Evolutionary conservation across 768 basidiomycete species (phyloP), one percentile per base, ranked within the genome.

Genomic region (Polyporus arcularius): DNA sequence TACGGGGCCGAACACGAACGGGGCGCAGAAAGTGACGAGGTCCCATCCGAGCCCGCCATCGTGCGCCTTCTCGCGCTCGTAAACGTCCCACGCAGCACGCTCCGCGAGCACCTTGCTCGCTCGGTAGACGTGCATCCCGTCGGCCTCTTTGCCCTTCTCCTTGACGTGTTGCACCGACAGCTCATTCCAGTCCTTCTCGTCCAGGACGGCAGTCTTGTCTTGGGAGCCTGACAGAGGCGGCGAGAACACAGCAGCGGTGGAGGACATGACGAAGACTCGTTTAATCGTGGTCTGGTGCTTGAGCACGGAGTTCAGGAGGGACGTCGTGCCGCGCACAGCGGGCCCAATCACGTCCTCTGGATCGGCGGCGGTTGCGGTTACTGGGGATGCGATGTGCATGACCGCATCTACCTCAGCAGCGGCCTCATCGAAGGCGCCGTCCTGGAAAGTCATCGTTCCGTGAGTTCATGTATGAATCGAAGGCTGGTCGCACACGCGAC

Each of bases 41-140:
- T 77, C 78, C 63, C 65, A 75, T 1, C 66, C 58, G 47, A 72
- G 60, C 32, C 67, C 63, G 10, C 42, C 41, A 18, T 69, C 65
- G 47, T 47, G 70, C 40, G 40, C 15, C 45, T 52, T 61, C 56
- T 57, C 51, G 3, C 49, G 51, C 31, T 57, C 45, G 35, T 40
- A 45, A 42, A 65, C 62, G 11, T 60, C 62, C 62, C 66, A 71
- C 8, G 61, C 64, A 1, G 63, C 57, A 10, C 54, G 55, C 72
- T 92, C 90, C 0, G 88, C 86, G 2, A 89, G 74, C 2, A 78
- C 79, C 75, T 92, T 91, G 16, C 82, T 84, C 2, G 86, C 84
- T 12, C 75, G 67, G 70, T 90, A 90, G 28, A 48, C 7, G 30
- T 50, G 60, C 28, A 69, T 64, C 0, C 57, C 54, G 1, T 70